phyloP scores from a whole-genome alignment of 2,329 filamentous ascomycete species.

The Cladophialophora psammophila region DNA sequence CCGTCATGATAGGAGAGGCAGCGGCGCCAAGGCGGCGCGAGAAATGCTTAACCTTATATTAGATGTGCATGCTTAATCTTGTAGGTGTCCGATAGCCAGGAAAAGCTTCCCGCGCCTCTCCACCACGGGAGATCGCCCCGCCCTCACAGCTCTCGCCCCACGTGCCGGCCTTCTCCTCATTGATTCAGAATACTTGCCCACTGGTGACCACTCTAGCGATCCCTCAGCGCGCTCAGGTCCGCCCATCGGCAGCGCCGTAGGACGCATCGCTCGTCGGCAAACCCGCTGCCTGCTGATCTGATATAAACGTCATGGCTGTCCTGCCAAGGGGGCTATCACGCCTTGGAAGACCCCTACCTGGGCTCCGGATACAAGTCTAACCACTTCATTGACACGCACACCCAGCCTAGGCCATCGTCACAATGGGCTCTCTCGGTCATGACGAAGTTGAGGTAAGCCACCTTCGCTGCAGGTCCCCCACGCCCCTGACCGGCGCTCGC shows the following conservation, averaged over 20 bases:
- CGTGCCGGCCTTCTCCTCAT: neutral
- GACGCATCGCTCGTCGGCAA: neutral
- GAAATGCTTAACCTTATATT: neutral
- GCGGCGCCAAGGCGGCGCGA: neutral
- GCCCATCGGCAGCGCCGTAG: neutral
- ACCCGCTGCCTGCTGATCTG: neutral
- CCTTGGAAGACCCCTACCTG: neutral
- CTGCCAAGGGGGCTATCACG: conserved; percentile 2
- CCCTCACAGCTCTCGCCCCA: neutral
- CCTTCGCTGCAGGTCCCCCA: neutral
- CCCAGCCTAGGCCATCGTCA: neutral
- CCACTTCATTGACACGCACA: neutral
- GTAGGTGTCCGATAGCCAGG: conserved; percentile 2
- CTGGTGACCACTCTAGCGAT: neutral
- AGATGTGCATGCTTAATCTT: neutral
- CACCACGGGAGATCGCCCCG: conserved; percentile 9
- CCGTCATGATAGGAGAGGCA: neutral
- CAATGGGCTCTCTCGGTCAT: conserved; percentile 14
- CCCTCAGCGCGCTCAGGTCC: conserved; percentile 15
- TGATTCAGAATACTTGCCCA: neutral
- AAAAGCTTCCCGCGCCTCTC: neutral
- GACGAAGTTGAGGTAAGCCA: conserved; percentile 17
- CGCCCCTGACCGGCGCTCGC: conserved; percentile 1
- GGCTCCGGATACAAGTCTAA: neutral
- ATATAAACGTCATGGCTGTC: conserved; percentile 16